Percentiles rank a stretch among this genome's conserved stretches.
phyloP scores from a whole-genome alignment of 139 green algal genomes.

The Chlamydomonas incerta region DNA sequence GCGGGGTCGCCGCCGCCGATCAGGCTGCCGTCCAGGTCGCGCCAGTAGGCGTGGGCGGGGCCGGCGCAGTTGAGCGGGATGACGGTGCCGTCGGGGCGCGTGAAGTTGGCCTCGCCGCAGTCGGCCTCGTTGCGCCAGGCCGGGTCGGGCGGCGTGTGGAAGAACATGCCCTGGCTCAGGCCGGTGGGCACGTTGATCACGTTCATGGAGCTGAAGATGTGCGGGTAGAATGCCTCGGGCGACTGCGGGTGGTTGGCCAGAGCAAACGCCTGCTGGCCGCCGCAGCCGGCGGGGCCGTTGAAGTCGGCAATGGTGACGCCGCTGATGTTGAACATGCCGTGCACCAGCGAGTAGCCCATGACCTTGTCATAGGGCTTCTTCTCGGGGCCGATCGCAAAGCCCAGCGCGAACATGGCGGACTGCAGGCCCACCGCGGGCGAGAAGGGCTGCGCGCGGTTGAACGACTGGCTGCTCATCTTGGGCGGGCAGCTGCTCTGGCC shows the following conservation, averaged over 20 bases:
- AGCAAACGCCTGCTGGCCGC: constrained; percentile 33
- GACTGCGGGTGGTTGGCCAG: constrained; percentile 60
- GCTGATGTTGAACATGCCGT: constrained; percentile 47
- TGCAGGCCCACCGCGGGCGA: constrained; percentile 49
- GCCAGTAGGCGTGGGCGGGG: constrained; percentile 57
- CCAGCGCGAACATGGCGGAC: constrained; percentile 53
- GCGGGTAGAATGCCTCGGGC: constrained; percentile 67
- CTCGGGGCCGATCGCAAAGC: constrained; percentile 61
- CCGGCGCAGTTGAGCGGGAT: constrained; percentile 69
- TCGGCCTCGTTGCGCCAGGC: constrained; percentile 63
- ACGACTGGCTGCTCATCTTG: constrained; percentile 52
- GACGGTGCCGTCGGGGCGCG: constrained; percentile 14
- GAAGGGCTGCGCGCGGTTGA: constrained; percentile 52
- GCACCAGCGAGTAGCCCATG: constrained; percentile 59
- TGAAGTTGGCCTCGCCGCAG: constrained; percentile 44
- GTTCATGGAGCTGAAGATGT: constrained; percentile 52
- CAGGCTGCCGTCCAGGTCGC: constrained; percentile 59
- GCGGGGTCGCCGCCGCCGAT: not conserved
- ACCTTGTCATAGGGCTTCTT: constrained; percentile 66
- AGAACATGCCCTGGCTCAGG: constrained; percentile 32
- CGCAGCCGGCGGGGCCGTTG: constrained; percentile 42
- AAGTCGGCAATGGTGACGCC: constrained; percentile 62
- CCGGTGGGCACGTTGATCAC: constrained; percentile 44
- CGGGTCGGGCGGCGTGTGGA: constrained; percentile 35
- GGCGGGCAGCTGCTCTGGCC: constrained; percentile 54